Evolutionary conservation across 768 basidiomycete species (phyloP), one percentile per base, ranked within the genome.

Genomic region (Megacollybia marginata): DNA sequence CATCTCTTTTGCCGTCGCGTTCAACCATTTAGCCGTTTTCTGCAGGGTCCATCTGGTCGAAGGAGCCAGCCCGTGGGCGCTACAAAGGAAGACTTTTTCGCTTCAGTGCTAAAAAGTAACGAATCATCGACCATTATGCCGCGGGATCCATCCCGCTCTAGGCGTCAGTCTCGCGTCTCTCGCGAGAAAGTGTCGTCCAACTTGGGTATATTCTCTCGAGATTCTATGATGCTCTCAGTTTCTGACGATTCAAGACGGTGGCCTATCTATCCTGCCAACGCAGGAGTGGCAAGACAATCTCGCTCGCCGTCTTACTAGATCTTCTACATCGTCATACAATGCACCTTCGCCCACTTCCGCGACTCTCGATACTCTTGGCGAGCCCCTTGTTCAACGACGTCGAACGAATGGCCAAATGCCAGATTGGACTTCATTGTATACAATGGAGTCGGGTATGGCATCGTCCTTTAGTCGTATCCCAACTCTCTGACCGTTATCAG

Each of bases 261-360:
- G 74, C 11, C 70, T 82, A 52, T 76, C 80, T 19, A 75, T 80
- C 15, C 72, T 78, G 23, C 87, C 87, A 6, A 86, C 83, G 1
- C 67, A 75, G 52, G 85, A 89, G 61, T 89, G 87, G 87, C 87
- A 89, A 61, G 85, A 89, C 46, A 80, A 75, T 48, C 70, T 89
- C 15, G 78, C 81, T 19, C 72, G 72, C 52, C 74, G 75, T 6
- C 64, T 88, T 28, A 28, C 4, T 6, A 28, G 23, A 28, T 28
- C 4, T 28, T 28, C 23, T 28, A 28, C 23, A 44, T 72, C 72
- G 6, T 69, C 65, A 15, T 59, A 62, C 23, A 49, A 36, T 47
- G 50, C 28, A 12, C 45, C 38, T 36, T 45, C 36, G 4, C 49
- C 43, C 15, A 42, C 33, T 20, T 46, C 44, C 10, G 23, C 44